phyloP scores from a whole-genome alignment of 2,329 filamentous ascomycete species.

The Ceratocystiopsis minuta region DNA sequence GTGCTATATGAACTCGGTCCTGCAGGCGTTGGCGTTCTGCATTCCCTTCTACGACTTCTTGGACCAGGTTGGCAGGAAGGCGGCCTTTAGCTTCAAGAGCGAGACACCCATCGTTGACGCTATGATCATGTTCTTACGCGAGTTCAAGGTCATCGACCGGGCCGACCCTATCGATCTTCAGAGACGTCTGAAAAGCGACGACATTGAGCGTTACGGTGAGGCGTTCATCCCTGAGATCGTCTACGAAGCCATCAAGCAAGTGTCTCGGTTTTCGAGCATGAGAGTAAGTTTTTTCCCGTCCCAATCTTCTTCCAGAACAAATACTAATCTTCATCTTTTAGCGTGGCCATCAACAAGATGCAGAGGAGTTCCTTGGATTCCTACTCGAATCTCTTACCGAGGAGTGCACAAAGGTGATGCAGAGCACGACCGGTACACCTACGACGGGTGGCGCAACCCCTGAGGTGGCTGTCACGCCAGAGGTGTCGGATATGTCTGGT shows the following conservation, averaged over 20 bases:
- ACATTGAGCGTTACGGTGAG: constrained; percentile 80
- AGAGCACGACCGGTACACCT: constrained; percentile 20
- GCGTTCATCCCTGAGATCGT: constrained; percentile 87
- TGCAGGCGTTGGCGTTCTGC: constrained; percentile 91
- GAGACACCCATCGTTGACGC: constrained; percentile 87
- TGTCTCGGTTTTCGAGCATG: constrained; percentile 85
- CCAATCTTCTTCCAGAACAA: not conserved
- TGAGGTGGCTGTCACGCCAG: constrained; percentile 14
- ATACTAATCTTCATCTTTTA: constrained; percentile 18
- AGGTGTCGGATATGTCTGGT: constrained; percentile 11
- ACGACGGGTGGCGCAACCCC: constrained; percentile 26
- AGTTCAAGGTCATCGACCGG: constrained; percentile 76
- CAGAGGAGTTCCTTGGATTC: constrained; percentile 90
- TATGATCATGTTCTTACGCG: constrained; percentile 91
- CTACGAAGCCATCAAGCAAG: constrained; percentile 74
- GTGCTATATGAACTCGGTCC: constrained; percentile 99
- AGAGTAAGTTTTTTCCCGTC: constrained; percentile 36
- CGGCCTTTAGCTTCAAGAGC: constrained; percentile 82
- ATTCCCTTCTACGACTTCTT: constrained; percentile 88
- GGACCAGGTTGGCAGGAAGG: constrained; percentile 67
- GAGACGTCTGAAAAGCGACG: constrained; percentile 56
- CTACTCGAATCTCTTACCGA: constrained; percentile 84
- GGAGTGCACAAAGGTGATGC: constrained; percentile 68
- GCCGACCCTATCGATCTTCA: constrained; percentile 56
- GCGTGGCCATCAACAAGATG: constrained; percentile 93